phyloP scores from a whole-genome alignment of 2,329 filamentous ascomycete genomes.

The Penicillium digitatum region DNA sequence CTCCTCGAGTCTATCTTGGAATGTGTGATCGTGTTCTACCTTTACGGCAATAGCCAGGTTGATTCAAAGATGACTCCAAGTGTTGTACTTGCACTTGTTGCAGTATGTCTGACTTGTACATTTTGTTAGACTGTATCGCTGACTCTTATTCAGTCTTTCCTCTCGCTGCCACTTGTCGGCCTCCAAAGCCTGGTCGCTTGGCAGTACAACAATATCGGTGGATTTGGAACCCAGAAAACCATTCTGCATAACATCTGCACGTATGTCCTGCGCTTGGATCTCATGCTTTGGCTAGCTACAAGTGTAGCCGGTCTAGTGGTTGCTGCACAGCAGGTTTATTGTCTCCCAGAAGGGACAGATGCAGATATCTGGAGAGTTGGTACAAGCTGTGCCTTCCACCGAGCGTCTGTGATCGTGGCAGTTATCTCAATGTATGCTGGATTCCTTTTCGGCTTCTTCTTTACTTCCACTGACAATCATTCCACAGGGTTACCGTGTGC shows the following conservation, averaged over 20 bases:
- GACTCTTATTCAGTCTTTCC: constrained; percentile 28
- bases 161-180: constrained; percentile 35
- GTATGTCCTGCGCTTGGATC: constrained; percentile 35
- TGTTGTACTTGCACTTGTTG: constrained; percentile 34
- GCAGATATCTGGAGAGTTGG: constrained; percentile 36
- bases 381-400: constrained; percentile 37
- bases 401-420: constrained; percentile 32
- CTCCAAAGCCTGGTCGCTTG: constrained; percentile 40
- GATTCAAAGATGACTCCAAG: constrained; percentile 40
- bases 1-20: constrained; percentile 36
- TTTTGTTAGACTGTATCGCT: neutral
- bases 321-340: constrained; percentile 35
- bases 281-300: constrained; percentile 38
- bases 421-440: constrained; percentile 35
- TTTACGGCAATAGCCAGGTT: constrained; percentile 34
- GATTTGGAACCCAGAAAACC: constrained; percentile 31
- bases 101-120: constrained; percentile 27
- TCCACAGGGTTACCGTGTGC: constrained; percentile 32
- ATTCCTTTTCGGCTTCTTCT: neutral
- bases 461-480: constrained; percentile 1
- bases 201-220: constrained; percentile 35
- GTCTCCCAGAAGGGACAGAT: constrained; percentile 26
- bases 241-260: constrained; percentile 34
- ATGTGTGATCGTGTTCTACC: constrained; percentile 33
- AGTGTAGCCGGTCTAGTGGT: constrained; percentile 38